Conservation (phyloP, 2,329 filamentous ascomycete genomes). For the Epichloe hybrida region DNA sequence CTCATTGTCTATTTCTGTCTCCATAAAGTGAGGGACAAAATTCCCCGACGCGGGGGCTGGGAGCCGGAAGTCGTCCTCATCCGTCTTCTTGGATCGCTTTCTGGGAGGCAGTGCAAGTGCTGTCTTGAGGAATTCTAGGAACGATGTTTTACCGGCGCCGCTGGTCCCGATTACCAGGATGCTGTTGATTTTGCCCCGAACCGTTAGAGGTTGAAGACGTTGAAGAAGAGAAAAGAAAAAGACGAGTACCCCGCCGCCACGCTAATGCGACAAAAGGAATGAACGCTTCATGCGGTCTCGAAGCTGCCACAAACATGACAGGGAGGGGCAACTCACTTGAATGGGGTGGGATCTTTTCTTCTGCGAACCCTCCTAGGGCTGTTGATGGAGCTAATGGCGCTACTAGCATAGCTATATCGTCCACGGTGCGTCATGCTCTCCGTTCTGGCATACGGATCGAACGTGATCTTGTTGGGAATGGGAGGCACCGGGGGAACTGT, state of each 20-base stretch:
- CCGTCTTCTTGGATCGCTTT: constrained; percentile 48
- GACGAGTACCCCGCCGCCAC: not conserved
- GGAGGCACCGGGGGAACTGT: constrained; percentile 41
- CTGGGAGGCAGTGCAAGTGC: constrained; percentile 71
- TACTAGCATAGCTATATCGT: constrained; percentile 92
- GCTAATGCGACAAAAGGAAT: not conserved
- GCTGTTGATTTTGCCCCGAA: constrained; percentile 30
- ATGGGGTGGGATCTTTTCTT: constrained; percentile 92
- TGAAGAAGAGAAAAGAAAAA: not conserved
- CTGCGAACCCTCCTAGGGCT: constrained; percentile 82
- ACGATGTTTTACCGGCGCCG: constrained; percentile 86
- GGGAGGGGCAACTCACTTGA: constrained; percentile 66
- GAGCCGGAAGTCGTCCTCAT: constrained; percentile 45
- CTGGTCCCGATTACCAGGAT: constrained; percentile 82
- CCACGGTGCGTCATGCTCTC: constrained; percentile 97
- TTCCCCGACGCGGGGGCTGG: constrained; percentile 45
- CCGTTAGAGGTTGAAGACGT: constrained; percentile 4
- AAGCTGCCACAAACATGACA: not conserved
- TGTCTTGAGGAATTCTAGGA: constrained; percentile 87
- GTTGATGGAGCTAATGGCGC: constrained; percentile 80
- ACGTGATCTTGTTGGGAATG: constrained; percentile 41
- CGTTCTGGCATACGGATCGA: constrained; percentile 67
- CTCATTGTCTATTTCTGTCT: constrained; percentile 88
- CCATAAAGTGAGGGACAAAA: constrained; percentile 80
- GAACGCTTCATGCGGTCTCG: not conserved